Conservation (phyloP, 2,329 filamentous ascomycete species). For the Shiraia bambusicola region DNA sequence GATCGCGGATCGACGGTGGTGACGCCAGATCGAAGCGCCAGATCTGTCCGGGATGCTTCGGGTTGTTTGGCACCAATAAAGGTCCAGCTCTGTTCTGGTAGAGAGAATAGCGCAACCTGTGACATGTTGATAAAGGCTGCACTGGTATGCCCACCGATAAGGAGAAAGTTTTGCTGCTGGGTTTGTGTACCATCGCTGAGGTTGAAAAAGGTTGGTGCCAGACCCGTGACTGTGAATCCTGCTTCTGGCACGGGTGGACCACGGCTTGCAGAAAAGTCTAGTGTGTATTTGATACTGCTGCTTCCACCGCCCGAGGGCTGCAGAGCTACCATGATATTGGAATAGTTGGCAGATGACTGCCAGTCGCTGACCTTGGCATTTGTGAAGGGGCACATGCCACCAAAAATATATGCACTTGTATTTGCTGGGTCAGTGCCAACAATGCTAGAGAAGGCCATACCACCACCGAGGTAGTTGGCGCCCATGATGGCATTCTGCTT, state of each 20-base stretch:
- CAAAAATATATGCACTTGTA: slow-evolving; percentile 72
- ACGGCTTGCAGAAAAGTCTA: slow-evolving; percentile 53
- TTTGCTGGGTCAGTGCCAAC: slow-evolving; percentile 56
- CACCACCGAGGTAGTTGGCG: slow-evolving; percentile 60
- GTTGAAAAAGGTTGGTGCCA: slow-evolving; percentile 70
- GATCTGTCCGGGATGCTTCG: slow-evolving; percentile 54
- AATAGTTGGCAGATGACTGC: slow-evolving; percentile 73
- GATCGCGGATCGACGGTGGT: slow-evolving; percentile 73
- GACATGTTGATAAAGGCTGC: slow-evolving; percentile 92
- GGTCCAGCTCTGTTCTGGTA: slow-evolving; percentile 84
- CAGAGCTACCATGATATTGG: slow-evolving; percentile 74
- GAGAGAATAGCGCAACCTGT: slow-evolving; percentile 79
- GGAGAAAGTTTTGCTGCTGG: slow-evolving; percentile 74
- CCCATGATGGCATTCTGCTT: slow-evolving; percentile 43
- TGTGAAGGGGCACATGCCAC: slow-evolving; percentile 76
- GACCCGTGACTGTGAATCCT: slow-evolving; percentile 77
- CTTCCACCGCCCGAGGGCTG: slow-evolving; percentile 45
- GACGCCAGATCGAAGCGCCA: slow-evolving; percentile 53
- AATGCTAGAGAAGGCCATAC: slow-evolving; percentile 68
- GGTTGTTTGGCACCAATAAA: slow-evolving; percentile 68
- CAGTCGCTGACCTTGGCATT: slow-evolving; percentile 52
- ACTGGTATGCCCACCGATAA: slow-evolving; percentile 83
- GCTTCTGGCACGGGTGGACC: slow-evolving; percentile 77
- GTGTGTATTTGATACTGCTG: slow-evolving; percentile 49
- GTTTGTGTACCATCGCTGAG: slow-evolving; percentile 62